Evolutionary conservation across 306 rosid species (phyloP), one percentile per base, ranked within the genome.

Genomic region (Ormosia emarginata): DNA sequence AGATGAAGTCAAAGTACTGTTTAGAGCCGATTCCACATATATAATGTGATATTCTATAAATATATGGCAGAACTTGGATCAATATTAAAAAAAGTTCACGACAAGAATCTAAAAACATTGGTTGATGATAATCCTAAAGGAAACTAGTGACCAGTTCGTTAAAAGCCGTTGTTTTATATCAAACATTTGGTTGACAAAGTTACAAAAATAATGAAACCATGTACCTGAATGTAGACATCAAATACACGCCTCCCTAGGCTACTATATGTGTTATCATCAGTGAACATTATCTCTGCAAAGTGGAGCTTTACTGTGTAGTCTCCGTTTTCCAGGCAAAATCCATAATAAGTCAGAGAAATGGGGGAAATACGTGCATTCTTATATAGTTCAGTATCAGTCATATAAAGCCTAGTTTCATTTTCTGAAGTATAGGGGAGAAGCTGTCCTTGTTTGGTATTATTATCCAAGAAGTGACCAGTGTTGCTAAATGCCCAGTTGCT

Each of bases 331-430:
- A 90, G 67, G 33, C 91, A 86, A 47, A 83, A 75, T 40, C 88
- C 93, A 61, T 85, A 90, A 75, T 85, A 90, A 71, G 90, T 92
- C 55, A 90, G 74, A 81, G 94, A 89, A 55, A 86, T 63, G 50
- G 97, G 87, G 61, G 94, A 82, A 75, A 92, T 65, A 9, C 97
- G 93, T 30, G 97, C 97, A 36, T 11, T 84, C 79, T 24, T 84
- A 52, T 92, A 92, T 30, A 90, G 78, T 40, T 79, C 75, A 71
- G 84, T 79, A 64, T 88, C 14, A 14, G 37, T 10, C 68, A 82
- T 65, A 18, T 75, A 17, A 71, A 83, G 86, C 18, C 6, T 17
- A 2, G 83, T 49, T 64, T 15, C 2, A 53, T 50, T 77, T 15
- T 75, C 7, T 34, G 13, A 1, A 6, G n/a, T 74, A 66, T 75